phyloP scores from a whole-genome alignment of 257 asterid genomes.

The Lantana camara region DNA sequence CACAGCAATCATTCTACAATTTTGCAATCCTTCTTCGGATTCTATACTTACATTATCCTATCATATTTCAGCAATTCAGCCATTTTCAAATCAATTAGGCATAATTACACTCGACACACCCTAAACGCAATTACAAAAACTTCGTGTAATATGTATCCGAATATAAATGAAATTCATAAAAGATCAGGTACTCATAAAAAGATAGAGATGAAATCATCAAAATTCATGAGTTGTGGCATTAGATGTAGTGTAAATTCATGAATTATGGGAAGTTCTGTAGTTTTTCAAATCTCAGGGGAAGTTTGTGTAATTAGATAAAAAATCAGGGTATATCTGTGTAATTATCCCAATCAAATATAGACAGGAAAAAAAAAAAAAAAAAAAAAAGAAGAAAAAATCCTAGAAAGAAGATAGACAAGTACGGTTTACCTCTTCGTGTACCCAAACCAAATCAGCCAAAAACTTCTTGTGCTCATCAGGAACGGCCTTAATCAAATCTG shows the following conservation, averaged over 20 bases:
- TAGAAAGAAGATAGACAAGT: neutral
- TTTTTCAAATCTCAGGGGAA: neutral
- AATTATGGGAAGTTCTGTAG: too few species aligned
- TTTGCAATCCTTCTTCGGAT: slow-evolving; percentile 57
- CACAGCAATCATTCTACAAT: slow-evolving; percentile 74
- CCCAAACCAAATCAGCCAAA: slow-evolving; percentile 89
- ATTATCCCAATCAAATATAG: neutral
- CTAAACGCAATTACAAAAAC: too few species aligned
- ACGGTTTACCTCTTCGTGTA: slow-evolving; percentile 76
- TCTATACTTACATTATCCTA: slow-evolving; percentile 77
- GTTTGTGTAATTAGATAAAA: neutral
- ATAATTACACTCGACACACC: too few species aligned
- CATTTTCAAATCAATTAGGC: too few species aligned
- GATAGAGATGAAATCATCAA: too few species aligned
- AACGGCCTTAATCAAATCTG: slow-evolving; percentile 80
- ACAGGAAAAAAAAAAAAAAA: neutral
- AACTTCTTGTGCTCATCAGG: slow-evolving; percentile 86
- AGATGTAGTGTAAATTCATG: too few species aligned
- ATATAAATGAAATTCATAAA: too few species aligned
- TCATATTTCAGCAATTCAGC: slow-evolving; percentile 1
- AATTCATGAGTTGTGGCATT: too few species aligned
- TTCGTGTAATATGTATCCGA: too few species aligned
- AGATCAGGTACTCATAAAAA: too few species aligned
- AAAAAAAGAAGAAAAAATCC: neutral
- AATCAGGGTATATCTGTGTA: neutral